Evolutionary conservation across 179 eudicot genomes (phyloP).

Genomic region (Pouteria campechiana): DNA sequence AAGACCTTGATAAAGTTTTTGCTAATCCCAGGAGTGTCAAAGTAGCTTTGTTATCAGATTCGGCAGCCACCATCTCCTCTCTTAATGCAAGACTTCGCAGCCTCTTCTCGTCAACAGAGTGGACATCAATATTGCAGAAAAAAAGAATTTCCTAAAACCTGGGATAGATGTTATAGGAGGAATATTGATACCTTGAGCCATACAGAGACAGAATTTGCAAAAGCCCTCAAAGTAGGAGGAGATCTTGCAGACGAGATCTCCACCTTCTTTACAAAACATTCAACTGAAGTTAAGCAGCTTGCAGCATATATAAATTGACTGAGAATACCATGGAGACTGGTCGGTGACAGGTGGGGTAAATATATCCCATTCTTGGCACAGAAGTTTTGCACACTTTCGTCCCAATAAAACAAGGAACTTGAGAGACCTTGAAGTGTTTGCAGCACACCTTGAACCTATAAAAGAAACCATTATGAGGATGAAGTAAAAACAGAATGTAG

Average conservation of each 20-base stretch:
- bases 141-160: slow-evolving; percentile 3
- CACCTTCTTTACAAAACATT: slow-evolving; percentile 25
- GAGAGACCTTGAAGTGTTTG: slow-evolving; percentile 78
- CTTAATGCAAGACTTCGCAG: slow-evolving; percentile 72
- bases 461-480: background rate
- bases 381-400: slow-evolving; percentile 28
- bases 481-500: background rate
- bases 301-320: slow-evolving; percentile 70
- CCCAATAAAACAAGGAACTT: slow-evolving; percentile 66
- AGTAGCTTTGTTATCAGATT: slow-evolving; percentile 23
- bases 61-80: slow-evolving; percentile 53
- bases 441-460: slow-evolving; percentile 70
- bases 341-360: slow-evolving; percentile 55
- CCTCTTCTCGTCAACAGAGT: slow-evolving; percentile 36
- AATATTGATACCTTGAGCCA: slow-evolving; percentile 58
- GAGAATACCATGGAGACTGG: slow-evolving; percentile 55
- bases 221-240: slow-evolving; percentile 80
- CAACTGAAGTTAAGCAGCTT: slow-evolving; percentile 64
- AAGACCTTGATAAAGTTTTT: slow-evolving; percentile 80
- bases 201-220: slow-evolving; percentile 43
- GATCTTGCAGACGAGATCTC: slow-evolving; percentile 27
- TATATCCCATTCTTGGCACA: slow-evolving; percentile 43
- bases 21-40: slow-evolving; percentile 78
- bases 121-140: slow-evolving; percentile 15
- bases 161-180: background rate